Conservation (phyloP, 345 rosid species). For the Eucalyptus pauciflora region DNA sequence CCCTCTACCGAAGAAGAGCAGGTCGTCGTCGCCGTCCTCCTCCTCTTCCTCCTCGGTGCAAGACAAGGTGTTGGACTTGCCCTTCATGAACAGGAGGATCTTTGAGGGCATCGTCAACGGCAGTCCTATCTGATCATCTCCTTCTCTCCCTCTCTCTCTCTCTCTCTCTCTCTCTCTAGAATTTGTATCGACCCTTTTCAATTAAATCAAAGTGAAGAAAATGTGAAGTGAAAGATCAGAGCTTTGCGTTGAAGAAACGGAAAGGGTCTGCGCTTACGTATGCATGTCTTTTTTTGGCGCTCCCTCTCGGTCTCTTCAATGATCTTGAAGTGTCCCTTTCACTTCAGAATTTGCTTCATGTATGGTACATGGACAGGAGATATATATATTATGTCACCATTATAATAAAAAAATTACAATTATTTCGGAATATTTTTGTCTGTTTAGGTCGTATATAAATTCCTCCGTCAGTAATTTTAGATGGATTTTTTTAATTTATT, state of each 20-base stretch:
- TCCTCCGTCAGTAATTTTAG: background rate
- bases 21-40: background rate
- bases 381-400: background rate
- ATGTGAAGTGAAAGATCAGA: background rate
- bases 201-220: background rate
- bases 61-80: slow-evolving; percentile 26
- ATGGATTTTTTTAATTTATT: background rate
- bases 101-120: background rate
- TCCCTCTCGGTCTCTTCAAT: background rate
- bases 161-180: background rate
- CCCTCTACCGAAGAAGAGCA: background rate
- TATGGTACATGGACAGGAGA: background rate
- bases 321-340: background rate
- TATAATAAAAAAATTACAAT: background rate
- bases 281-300: background rate
- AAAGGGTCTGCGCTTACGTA: background rate
- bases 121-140: background rate
- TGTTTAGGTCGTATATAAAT: background rate
- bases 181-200: background rate
- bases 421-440: background rate
- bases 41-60: slow-evolving; percentile 7
- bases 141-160: background rate
- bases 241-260: background rate
- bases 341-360: background rate
- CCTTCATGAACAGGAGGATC: background rate